Conservation (phyloP, 2,329 filamentous ascomycete species). For the Verticillium zaregamsianum region DNA sequence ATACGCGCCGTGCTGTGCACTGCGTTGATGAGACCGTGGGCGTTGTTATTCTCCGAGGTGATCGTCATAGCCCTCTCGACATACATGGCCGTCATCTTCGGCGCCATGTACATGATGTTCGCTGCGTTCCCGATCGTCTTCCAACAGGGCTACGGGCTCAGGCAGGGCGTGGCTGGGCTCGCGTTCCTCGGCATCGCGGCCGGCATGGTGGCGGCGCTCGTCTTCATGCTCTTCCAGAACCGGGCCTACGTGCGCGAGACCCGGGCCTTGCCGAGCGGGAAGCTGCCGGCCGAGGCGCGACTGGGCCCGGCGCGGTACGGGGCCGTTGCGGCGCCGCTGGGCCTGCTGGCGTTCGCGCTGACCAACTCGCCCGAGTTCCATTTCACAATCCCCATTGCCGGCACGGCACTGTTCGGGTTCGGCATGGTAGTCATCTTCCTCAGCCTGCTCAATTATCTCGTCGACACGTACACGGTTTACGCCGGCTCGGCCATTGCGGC, state of each 20-base stretch:
- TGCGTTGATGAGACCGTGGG: conserved; percentile 58
- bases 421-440: conserved; percentile 63
- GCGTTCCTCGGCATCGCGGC: conserved; percentile 62
- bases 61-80: conserved; percentile 61
- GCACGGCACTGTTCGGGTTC: conserved; percentile 45
- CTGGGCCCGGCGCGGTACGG: conserved; percentile 58
- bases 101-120: conserved; percentile 51
- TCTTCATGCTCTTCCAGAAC: conserved; percentile 49
- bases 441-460: conserved; percentile 61
- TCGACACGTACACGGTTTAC: conserved; percentile 65
- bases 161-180: conserved; percentile 52
- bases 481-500: conserved; percentile 72
- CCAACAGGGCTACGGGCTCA: conserved; percentile 53
- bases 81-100: conserved; percentile 59
- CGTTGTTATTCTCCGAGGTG: conserved; percentile 61
- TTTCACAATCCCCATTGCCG: conserved; percentile 48
- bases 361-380: conserved; percentile 53
- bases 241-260: conserved; percentile 44
- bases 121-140: conserved; percentile 59
- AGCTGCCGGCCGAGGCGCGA: conserved; percentile 58
- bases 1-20: conserved; percentile 32
- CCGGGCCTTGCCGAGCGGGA: conserved; percentile 42
- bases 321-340: conserved; percentile 51
- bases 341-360: conserved; percentile 65
- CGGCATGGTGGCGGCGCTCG: conserved; percentile 54